phyloP scores from a whole-genome alignment of 1,284 basidiomycete genomes.

The Athelia sp. region DNA sequence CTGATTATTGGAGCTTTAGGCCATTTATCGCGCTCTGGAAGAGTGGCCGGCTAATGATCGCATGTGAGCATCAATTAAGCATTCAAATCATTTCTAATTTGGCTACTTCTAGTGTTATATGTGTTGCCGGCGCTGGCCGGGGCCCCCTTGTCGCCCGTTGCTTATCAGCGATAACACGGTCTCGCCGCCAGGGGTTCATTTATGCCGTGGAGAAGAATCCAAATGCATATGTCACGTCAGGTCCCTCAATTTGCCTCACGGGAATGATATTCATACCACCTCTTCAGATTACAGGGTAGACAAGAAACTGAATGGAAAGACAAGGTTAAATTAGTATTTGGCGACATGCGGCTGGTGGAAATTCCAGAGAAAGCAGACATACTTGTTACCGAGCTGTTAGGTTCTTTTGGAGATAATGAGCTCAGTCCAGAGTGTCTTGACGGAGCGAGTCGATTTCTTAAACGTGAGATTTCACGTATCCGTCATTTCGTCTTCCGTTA shows the following conservation, averaged over 20 bases:
- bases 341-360: constrained; percentile 87
- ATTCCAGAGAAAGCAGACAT: constrained; percentile 89
- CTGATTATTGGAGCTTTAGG: constrained; percentile 37
- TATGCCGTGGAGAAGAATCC: constrained; percentile 98
- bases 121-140: constrained; percentile 92
- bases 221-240: constrained; percentile 85
- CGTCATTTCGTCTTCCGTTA: no score
- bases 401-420: constrained; percentile 98
- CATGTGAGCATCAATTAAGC: constrained; percentile 42
- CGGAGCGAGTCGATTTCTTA: constrained; percentile 89
- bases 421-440: constrained; percentile 96
- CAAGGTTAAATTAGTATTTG: constrained; percentile 78
- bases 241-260: constrained; percentile 5
- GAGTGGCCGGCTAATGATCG: constrained; percentile 58
- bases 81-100: constrained; percentile 8
- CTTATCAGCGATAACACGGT: constrained; percentile 73
- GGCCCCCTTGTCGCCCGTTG: constrained; percentile 91
- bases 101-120: constrained; percentile 57
- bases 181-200: constrained; percentile 61
- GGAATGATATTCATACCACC: constrained; percentile 9
- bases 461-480: constrained; percentile 61
- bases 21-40: constrained; percentile 76
- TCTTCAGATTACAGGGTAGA: constrained; percentile 72
- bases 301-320: constrained; percentile 81
- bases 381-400: constrained; percentile 92